Evolutionary conservation across 148 eudicot species (phyloP).

Genomic region (Fallopia convolvulus): DNA sequence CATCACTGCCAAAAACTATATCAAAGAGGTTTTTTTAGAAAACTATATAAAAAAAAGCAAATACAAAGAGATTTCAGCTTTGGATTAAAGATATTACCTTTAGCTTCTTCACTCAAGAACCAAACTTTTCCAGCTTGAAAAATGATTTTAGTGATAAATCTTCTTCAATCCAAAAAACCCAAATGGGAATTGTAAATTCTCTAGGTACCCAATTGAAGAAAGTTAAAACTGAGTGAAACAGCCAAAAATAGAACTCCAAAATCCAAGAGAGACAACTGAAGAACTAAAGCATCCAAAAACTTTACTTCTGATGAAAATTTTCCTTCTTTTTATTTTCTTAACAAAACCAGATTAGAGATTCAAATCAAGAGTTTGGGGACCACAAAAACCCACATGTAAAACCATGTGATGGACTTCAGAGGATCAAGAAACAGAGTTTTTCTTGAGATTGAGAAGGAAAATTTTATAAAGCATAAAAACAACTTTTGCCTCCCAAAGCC

Average conservation of each 20-base stretch:
- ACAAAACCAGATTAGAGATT: neutral
- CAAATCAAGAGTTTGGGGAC: constrained; percentile 6
- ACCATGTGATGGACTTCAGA: constrained; percentile 11
- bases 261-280: neutral
- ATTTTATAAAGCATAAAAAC: neutral
- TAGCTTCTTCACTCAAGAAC: neutral
- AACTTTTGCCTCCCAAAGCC: neutral
- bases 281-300: neutral
- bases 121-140: neutral
- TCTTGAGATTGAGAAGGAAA: neutral
- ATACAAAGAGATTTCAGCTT: neutral
- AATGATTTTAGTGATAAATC: neutral
- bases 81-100: constrained; percentile 1
- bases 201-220: neutral
- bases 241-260: neutral
- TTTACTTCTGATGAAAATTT: neutral
- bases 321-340: neutral
- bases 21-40: neutral
- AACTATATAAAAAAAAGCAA: neutral
- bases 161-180: neutral
- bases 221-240: neutral
- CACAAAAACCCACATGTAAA: constrained; percentile 9
- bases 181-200: neutral
- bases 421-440: neutral
- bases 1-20: constrained; percentile 23